Percentiles rank a stretch among this genome's conserved stretches.
phyloP scores from a whole-genome alignment of 139 green algal species.

The Coelastrella sp. region DNA sequence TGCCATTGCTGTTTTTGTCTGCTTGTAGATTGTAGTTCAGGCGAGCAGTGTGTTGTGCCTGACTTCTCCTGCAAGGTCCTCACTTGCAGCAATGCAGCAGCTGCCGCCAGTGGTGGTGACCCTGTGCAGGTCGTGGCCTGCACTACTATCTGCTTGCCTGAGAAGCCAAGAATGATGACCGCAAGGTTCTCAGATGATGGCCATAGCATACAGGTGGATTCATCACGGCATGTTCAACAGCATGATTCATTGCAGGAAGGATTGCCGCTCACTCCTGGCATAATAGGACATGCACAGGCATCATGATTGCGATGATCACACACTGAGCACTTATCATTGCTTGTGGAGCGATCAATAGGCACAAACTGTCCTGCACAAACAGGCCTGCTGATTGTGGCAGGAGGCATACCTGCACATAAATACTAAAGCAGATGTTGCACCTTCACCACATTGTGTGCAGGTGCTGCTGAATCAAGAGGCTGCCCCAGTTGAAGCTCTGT shows the following conservation, averaged over 20 bases:
- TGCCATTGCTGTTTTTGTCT: background rate
- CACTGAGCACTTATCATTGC: too few species aligned
- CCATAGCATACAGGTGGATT: slow-evolving; percentile 18
- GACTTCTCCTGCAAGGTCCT: slow-evolving; percentile 9
- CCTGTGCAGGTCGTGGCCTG: slow-evolving; percentile 12
- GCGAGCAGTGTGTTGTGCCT: background rate
- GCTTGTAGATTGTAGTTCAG: slow-evolving; percentile 16
- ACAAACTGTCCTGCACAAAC: too few species aligned
- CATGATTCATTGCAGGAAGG: too few species aligned
- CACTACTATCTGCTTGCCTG: background rate
- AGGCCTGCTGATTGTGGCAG: too few species aligned
- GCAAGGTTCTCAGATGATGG: slow-evolving; percentile 25
- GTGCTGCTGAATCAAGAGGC: slow-evolving; percentile 28
- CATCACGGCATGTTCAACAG: background rate
- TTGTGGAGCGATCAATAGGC: too few species aligned
- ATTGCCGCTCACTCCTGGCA: too few species aligned
- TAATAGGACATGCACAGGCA: too few species aligned
- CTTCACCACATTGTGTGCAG: background rate
- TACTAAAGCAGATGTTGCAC: too few species aligned
- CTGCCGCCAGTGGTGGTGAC: background rate
- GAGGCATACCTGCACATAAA: too few species aligned
- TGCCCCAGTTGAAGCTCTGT: slow-evolving; percentile 8
- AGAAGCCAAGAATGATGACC: background rate
- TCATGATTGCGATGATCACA: too few species aligned
- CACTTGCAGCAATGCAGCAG: background rate